Conservation (phyloP, 176 grass and related monocot genomes). For the Lolium multiflorum region DNA sequence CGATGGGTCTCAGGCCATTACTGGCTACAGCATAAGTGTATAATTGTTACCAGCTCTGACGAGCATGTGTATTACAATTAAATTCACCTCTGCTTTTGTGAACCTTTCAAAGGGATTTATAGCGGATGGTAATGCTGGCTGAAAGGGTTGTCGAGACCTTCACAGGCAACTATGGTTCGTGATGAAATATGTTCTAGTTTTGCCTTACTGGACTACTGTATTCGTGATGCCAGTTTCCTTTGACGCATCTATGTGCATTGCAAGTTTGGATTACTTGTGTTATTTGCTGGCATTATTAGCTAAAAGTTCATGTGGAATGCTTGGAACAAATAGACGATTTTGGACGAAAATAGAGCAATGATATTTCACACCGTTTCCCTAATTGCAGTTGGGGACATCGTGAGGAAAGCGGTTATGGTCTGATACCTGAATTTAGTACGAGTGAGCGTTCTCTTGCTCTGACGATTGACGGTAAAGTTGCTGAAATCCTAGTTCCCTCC, state of each 20-base stretch:
- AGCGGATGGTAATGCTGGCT: background rate
- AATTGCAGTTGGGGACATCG: no score
- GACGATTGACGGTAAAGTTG: no score
- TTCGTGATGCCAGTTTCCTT: background rate
- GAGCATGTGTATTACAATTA: slow-evolving; percentile 37
- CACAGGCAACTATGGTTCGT: background rate
- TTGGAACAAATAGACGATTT: no score
- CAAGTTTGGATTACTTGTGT: background rate
- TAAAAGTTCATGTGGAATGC: background rate
- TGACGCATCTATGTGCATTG: background rate
- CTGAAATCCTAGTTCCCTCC: no score
- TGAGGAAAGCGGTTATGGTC: no score
- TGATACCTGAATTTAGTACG: no score
- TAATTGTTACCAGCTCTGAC: slow-evolving; percentile 34
- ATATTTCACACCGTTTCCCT: no score
- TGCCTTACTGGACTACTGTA: background rate
- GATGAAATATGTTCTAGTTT: background rate
- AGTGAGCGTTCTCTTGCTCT: no score
- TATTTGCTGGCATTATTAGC: background rate
- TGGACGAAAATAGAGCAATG: no score
- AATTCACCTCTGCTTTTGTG: slow-evolving; percentile 13
- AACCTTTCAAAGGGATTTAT: slow-evolving; percentile 30
- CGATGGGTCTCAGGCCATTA: slow-evolving; percentile 6
- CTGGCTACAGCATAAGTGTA: slow-evolving; percentile 33
- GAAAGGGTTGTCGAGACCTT: background rate